A percentile compares a stretch with the other conserved stretches of the same genome.
These are phyloP conservation scores for Calycina marina DNA, from an alignment of 2,329 filamentous ascomycete species.

Conservation along the genomic window DNA sequence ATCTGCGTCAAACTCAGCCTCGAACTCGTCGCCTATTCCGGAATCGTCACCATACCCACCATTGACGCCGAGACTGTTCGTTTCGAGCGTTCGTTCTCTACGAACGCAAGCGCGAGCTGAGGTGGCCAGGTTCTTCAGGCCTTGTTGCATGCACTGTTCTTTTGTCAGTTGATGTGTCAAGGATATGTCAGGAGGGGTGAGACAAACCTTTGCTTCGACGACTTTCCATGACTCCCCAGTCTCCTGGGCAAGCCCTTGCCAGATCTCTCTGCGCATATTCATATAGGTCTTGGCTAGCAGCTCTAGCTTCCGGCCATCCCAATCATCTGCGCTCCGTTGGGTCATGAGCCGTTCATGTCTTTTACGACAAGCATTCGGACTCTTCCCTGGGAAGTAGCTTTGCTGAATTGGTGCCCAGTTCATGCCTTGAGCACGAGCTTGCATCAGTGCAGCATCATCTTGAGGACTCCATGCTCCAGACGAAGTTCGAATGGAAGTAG, in stretches of 20 bases:
- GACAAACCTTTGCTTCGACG: conserved; percentile 44
- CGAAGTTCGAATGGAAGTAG: conserved; percentile 31
- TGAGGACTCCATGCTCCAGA: conserved; percentile 57
- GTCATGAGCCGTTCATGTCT: conserved; percentile 67
- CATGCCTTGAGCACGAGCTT: conserved; percentile 57
- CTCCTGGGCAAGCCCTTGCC: conserved; percentile 55
- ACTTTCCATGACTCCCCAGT: conserved; percentile 76
- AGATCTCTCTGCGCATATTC: conserved; percentile 66
- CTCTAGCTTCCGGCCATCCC: conserved; percentile 64
- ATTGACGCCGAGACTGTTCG: conserved; percentile 6
- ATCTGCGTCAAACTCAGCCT: conserved; percentile 22
- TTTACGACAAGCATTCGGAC: conserved; percentile 62
- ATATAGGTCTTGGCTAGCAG: conserved; percentile 66
- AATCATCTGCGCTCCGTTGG: conserved; percentile 42
- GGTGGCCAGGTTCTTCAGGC: conserved; percentile 65
- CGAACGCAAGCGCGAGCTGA: conserved; percentile 50
- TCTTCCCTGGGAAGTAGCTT: conserved; percentile 64
- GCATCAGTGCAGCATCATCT: conserved; percentile 61
- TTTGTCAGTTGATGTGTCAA: conserved; percentile 6
- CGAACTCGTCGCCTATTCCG: conserved; percentile 51
- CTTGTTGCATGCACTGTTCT: conserved; percentile 64
- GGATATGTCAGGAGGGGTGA: conserved; percentile 1
- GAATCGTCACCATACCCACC: conserved; percentile 45
- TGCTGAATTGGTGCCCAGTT: conserved; percentile 75
- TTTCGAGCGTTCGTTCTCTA: conserved; percentile 42